Evolutionary conservation across 2,329 filamentous ascomycete species (phyloP), one percentile per base, ranked within the genome.

Genomic region (Aspergillus sp.): DNA sequence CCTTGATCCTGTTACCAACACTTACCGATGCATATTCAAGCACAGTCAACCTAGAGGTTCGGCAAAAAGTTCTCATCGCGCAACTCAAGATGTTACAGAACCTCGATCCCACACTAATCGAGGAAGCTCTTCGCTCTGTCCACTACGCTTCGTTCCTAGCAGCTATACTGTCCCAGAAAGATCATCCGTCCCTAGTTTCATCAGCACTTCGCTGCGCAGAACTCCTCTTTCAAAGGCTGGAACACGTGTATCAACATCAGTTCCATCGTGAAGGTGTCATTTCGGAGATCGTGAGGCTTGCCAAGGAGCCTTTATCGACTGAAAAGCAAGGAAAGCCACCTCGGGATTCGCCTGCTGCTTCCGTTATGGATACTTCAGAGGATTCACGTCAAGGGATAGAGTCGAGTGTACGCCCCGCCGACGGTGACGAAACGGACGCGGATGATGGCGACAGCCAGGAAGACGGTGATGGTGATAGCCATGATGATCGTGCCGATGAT

Each of bases 71-170:
- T 3, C 82, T 99, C 34, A 91, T 87, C 19, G 95, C 93, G n/a
- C 95, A 99, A 69, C 79, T 98, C 45, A 98, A 98, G 78, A 98
- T 99, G 91, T 83, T 99, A 9, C 96, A 92, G 12, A 96, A 97
- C 64, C 78, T 99, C n/a, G 91, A 97, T 66, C 87, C 86, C 44
- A 82, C 84, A 39, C 91, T 99, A 51, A 83, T 99, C 4, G 84
- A 91, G 60, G 93, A 97, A 66, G 89, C 93, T 8, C 77, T 99
- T 30, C 89, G 89, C 24, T 85, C 90, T 15, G 93, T 99, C 1
- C 91, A 95, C 0, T 99, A 98, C 74, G 92, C 95, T 2, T 99
- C 96, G 0, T 97, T 96, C 72, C 77, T 99, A 30, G 95, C 95
- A 2, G 92, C 93, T 0, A 99, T 99, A 60, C 80, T 99, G 17